phyloP scores from a whole-genome alignment of 2,329 filamentous ascomycete species.

The Leptosphaerulina australis region DNA sequence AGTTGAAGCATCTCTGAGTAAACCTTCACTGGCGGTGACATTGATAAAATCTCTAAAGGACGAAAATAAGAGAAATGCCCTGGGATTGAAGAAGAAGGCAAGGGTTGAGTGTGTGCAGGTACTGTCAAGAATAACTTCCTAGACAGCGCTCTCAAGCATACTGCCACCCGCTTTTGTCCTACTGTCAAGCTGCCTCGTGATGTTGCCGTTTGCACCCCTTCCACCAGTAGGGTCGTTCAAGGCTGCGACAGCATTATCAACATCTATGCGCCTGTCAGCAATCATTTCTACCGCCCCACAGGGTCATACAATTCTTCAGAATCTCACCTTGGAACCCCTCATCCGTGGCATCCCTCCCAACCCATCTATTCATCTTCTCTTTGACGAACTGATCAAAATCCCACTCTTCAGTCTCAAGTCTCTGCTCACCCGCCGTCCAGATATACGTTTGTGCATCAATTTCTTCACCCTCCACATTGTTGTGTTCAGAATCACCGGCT shows the following conservation, averaged over 20 bases:
- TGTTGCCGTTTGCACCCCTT: slow-evolving; percentile 50
- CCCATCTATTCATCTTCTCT: slow-evolving; percentile 72
- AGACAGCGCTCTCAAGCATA: slow-evolving; percentile 43
- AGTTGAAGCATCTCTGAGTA: too few relatives aligned
- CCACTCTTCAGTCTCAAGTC: slow-evolving; percentile 79
- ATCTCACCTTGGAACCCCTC: slow-evolving; percentile 54
- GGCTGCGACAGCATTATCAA: slow-evolving; percentile 52
- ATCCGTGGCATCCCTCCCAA: slow-evolving; percentile 52
- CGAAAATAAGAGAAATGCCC: too few relatives aligned
- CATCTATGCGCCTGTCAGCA: slow-evolving; percentile 40
- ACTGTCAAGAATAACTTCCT: background rate
- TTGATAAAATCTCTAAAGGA: too few relatives aligned
- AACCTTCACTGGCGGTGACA: too few relatives aligned
- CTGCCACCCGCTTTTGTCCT: slow-evolving; percentile 24
- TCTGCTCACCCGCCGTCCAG: slow-evolving; percentile 52
- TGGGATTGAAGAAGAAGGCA: too few relatives aligned
- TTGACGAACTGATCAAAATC: slow-evolving; percentile 82
- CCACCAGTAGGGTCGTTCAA: slow-evolving; percentile 54
- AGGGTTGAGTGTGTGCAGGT: too few relatives aligned
- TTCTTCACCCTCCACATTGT: slow-evolving; percentile 43
- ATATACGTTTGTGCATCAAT: slow-evolving; percentile 59
- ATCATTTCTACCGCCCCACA: background rate
- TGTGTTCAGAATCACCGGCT: slow-evolving; percentile 25
- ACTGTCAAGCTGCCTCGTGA: slow-evolving; percentile 46
- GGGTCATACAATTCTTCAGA: slow-evolving; percentile 33